phyloP scores from a whole-genome alignment of 1,139 yeast species.

The Candida labiduridarum region DNA sequence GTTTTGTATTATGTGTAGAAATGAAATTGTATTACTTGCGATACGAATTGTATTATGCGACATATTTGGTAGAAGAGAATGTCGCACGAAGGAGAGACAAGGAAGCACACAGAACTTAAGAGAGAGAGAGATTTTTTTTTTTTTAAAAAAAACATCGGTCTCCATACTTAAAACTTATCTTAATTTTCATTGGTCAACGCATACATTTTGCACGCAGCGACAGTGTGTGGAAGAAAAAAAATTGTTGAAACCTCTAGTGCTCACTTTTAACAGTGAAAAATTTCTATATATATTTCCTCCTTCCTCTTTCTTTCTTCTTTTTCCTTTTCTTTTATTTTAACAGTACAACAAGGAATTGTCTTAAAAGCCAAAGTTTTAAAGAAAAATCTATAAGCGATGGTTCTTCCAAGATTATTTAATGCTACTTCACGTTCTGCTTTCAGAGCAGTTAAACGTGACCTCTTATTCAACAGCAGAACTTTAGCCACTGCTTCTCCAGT shows the following conservation, averaged over 20 bases:
- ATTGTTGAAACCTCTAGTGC: constrained; percentile 5
- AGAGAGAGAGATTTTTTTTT: too few species aligned
- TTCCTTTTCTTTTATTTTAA: constrained; percentile 16
- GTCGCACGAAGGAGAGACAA: neutral
- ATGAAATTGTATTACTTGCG: neutral
- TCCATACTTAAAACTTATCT: constrained; percentile 3
- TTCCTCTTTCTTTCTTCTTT: constrained; percentile 15
- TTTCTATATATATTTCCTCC: constrained; percentile 11
- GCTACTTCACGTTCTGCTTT: constrained; percentile 87
- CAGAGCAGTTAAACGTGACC: constrained; percentile 85
- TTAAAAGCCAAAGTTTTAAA: constrained; percentile 22
- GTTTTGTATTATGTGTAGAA: constrained; percentile 1
- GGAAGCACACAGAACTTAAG: neutral
- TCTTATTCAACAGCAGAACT: constrained; percentile 69
- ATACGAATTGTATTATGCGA: too few species aligned
- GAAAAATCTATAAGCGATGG: constrained; percentile 41
- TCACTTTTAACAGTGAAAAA: constrained; percentile 8
- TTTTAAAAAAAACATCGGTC: neutral
- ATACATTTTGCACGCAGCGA: constrained; percentile 1
- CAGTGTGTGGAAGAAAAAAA: constrained; percentile 6
- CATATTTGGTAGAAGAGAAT: neutral
- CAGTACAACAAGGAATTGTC: constrained; percentile 15
- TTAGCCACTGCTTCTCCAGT: constrained; percentile 86
- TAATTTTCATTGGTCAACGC: constrained; percentile 5
- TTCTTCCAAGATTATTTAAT: constrained; percentile 90